A percentile compares a stretch with the other conserved stretches of the same genome.
Evolutionary conservation across 495 filamentous ascomycete genomes (phyloP).

Genomic region (Xanthoparmelia taractica): DNA sequence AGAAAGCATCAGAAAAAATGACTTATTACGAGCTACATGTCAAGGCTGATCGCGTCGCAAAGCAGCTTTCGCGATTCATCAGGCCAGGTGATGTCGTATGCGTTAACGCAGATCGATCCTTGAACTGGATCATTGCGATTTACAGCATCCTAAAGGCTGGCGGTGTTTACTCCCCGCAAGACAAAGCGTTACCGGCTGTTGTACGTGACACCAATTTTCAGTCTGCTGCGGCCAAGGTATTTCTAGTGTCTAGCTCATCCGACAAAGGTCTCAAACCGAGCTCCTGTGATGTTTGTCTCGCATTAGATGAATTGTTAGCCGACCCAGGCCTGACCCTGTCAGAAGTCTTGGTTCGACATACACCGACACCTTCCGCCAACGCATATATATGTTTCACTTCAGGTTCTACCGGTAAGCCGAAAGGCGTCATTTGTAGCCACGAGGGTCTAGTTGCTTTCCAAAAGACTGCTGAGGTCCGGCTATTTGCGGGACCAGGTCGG

Average conservation of each 20-base stretch:
- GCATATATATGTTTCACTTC: conserved; percentile 37
- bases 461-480: not conserved
- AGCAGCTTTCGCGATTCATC: conserved; percentile 8
- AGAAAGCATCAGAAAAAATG: not conserved
- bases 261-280: not conserved
- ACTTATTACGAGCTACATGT: conserved; percentile 27
- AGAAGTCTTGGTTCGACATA: not conserved
- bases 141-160: conserved; percentile 31
- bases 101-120: conserved; percentile 30
- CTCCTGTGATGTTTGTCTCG: not conserved
- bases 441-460: conserved; percentile 21
- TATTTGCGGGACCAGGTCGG: conserved; percentile 24
- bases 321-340: not conserved
- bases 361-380: not conserved
- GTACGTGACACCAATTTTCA: conserved; percentile 17
- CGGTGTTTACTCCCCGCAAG: conserved; percentile 30
- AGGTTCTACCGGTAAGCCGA: conserved; percentile 33
- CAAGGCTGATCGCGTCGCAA: not conserved
- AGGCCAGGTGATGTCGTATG: conserved; percentile 29
- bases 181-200: conserved; percentile 20
- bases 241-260: conserved; percentile 2
- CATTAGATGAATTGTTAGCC: not conserved
- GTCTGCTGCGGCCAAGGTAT: conserved; percentile 15
- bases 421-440: conserved; percentile 29
- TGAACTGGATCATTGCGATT: conserved; percentile 37